Percentiles rank a stretch among this genome's conserved stretches.
phyloP scores from a whole-genome alignment of 2,329 filamentous ascomycete genomes.

The Ophiostoma tasmaniense region DNA sequence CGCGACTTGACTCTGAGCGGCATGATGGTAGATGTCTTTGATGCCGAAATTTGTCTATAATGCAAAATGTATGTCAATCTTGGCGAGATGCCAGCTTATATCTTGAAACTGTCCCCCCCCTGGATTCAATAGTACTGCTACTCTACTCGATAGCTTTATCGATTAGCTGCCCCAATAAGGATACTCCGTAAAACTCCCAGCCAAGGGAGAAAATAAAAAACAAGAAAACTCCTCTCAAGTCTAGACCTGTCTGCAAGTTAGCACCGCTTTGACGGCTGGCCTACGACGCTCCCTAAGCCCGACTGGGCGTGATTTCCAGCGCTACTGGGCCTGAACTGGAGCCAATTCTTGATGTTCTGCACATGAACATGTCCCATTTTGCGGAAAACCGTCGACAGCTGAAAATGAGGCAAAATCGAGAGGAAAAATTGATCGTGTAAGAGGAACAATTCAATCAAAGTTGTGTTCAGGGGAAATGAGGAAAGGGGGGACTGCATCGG shows the following conservation, averaged over 20 bases:
- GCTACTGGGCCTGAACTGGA: neutral
- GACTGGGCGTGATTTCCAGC: neutral
- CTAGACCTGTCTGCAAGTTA: neutral
- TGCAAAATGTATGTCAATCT: neutral
- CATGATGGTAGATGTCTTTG: conserved; percentile 3
- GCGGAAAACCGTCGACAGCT: neutral
- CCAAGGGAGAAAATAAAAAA: neutral
- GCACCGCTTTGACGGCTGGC: neutral
- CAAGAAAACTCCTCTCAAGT: neutral
- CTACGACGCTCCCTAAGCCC: neutral
- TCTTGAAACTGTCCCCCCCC: neutral
- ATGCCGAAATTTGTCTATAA: neutral
- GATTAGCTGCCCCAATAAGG: neutral
- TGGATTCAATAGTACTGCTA: neutral
- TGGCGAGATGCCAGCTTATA: neutral
- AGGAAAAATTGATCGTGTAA: neutral
- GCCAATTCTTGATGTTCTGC: neutral
- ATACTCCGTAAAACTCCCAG: neutral
- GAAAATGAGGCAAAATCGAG: neutral
- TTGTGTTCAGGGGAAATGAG: neutral
- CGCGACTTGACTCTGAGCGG: conserved; percentile 36
- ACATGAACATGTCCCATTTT: neutral
- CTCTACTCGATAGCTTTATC: neutral
- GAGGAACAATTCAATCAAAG: neutral
- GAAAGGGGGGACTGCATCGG: neutral